A percentile compares a stretch with the other conserved stretches of the same genome.
Conservation (phyloP, 129 eudicot species). For the Artemisia tridentata region DNA sequence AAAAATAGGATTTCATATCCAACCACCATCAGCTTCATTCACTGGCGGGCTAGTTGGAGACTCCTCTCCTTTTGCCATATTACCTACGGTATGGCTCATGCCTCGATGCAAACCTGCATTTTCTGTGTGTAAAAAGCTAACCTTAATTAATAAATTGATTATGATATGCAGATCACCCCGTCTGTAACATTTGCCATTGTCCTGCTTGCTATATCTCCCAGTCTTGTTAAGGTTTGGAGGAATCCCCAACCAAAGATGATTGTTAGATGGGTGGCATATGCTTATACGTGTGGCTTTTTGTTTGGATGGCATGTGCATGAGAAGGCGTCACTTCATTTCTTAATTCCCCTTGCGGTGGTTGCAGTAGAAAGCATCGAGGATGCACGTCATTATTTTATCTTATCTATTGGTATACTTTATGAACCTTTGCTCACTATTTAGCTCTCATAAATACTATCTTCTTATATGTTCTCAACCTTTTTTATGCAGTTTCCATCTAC, state of each 20-base stretch:
- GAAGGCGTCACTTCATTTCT: constrained; percentile 93
- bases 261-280: constrained; percentile 85
- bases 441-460: not conserved
- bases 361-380: constrained; percentile 63
- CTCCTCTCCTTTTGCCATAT: constrained; percentile 82
- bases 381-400: constrained; percentile 76
- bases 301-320: constrained; percentile 99
- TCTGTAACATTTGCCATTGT: constrained; percentile 60
- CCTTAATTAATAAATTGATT: not conserved
- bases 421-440: not conserved
- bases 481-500: constrained; percentile 74
- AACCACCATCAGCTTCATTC: constrained; percentile 81
- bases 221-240: constrained; percentile 76
- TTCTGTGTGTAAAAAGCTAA: constrained; percentile 4
- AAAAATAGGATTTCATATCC: constrained; percentile 62
- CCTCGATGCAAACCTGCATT: not conserved
- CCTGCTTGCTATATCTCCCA: constrained; percentile 68
- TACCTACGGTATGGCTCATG: constrained; percentile 55
- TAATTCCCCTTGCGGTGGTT: constrained; percentile 72
- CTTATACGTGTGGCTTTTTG: constrained; percentile 88
- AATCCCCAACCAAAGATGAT: constrained; percentile 84
- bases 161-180: constrained; percentile 72
- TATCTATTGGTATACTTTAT: constrained; percentile 62
- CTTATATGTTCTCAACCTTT: not conserved
- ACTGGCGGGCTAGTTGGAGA: constrained; percentile 97